Percentiles rank a stretch among this genome's conserved stretches.
Conservation (phyloP, 192 early-diverging fungal genomes). For the Dissophora ornata region DNA sequence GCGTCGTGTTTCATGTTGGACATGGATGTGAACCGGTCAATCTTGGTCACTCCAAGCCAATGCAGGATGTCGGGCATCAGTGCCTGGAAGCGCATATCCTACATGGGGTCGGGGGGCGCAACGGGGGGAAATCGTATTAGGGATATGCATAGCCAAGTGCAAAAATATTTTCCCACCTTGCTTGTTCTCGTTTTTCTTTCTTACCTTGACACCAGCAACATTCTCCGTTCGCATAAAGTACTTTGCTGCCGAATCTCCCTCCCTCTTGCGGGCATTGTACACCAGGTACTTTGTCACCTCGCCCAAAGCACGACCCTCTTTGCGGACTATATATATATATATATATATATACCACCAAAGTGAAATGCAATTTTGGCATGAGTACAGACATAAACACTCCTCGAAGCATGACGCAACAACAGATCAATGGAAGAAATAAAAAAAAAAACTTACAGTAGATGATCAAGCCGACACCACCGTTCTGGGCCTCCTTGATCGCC, state of each 20-base stretch:
- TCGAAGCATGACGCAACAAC: no score
- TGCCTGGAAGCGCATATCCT: slow-evolving; percentile 96
- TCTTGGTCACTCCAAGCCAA: slow-evolving; percentile 94
- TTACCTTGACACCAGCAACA: slow-evolving; percentile 45
- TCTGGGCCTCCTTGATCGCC: slow-evolving; percentile 86
- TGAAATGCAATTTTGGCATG: no score
- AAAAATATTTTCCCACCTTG: no score
- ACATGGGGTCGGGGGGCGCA: no score
- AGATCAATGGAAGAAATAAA: no score
- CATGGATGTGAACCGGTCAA: slow-evolving; percentile 88
- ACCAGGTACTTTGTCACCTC: slow-evolving; percentile 97
- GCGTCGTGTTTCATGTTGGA: slow-evolving; percentile 88
- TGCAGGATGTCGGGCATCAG: slow-evolving; percentile 97
- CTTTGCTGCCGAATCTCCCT: slow-evolving; percentile 88
- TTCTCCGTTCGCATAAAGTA: slow-evolving; percentile 86
- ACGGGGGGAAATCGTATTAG: no score
- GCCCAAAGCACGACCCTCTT: slow-evolving; percentile 93
- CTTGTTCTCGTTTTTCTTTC: no score
- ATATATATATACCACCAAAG: no score
- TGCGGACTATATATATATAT: slow-evolving; percentile 70
- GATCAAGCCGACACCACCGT: slow-evolving; percentile 92
- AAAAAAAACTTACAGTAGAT: slow-evolving; percentile 78
- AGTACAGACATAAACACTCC: no score
- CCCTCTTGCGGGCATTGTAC: slow-evolving; percentile 92
- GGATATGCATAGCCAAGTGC: no score